Conservation (phyloP, 306 rosid species). For the Prunus kanzakura region DNA sequence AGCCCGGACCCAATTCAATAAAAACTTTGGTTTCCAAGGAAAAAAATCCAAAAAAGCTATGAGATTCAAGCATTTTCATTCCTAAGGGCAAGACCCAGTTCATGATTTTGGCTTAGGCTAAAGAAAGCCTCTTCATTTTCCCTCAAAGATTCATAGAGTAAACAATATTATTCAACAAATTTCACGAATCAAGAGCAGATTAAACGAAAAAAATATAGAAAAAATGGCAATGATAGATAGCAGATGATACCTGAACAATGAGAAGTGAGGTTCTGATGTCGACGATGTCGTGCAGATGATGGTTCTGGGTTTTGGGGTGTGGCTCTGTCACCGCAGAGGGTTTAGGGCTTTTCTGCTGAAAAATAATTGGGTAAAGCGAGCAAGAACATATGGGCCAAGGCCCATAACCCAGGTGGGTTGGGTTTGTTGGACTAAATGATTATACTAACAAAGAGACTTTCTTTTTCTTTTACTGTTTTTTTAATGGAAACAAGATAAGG, state of each 20-base stretch:
- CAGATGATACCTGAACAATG: neutral
- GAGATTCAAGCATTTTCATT: neutral
- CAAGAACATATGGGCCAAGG: neutral
- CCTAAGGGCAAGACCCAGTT: neutral
- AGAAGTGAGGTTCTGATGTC: neutral
- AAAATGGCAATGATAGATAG: no score
- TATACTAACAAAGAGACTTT: no score
- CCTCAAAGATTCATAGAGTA: neutral
- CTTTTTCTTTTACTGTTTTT: no score
- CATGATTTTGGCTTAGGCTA: neutral
- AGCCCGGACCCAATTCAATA: neutral
- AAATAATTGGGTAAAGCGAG: neutral
- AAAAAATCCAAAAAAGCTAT: neutral
- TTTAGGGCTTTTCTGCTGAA: neutral
- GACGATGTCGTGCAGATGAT: neutral
- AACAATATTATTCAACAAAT: neutral
- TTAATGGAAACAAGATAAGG: no score
- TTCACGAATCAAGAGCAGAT: neutral
- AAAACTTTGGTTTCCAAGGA: neutral
- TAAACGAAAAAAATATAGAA: neutral
- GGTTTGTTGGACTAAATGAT: no score
- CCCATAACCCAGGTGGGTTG: neutral
- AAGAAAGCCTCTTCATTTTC: neutral
- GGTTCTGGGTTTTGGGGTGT: no score
- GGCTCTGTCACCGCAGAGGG: neutral